Evolutionary conservation across 371 early-diverging fungal species (phyloP), one percentile per base, ranked within the genome.

Genomic region (Batrachochytrium dendrobatidis): DNA sequence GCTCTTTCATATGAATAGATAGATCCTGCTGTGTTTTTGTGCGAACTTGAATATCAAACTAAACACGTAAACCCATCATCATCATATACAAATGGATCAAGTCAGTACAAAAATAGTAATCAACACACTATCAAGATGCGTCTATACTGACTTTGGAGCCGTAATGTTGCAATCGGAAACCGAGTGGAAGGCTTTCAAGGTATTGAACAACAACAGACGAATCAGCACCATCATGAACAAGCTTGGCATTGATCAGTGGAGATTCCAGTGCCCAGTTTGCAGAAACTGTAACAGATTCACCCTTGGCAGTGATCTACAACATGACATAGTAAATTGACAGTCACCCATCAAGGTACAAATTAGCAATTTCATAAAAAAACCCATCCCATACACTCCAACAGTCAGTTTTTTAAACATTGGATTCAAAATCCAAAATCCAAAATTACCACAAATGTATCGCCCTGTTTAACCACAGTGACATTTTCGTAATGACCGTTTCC

Each of bases 81-180:
- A n/a, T n/a, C 39, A 39, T 39, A n/a, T n/a, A 39, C 12, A 12
- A 39, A 39, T 12, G n/a, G 12, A n/a, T 12, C 39, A 39, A 20
- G 46, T 28, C 53, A 18, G 18, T 10, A 4, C 24, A n/a, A 56
- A 48, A 30, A 33, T n/a, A 25, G 56, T 30, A 30, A 29, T 12
- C 10, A 46, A 57, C 10, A 30, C 1, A 15, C 32, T 54, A 63
- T 24, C 49, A n/a, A n/a, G n/a, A n/a, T n/a, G n/a, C n/a, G n/a
- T n/a, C 29, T 15, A 7, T 30, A 32, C 43, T 8, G 43, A 83
- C 87, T 74, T 87, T 89, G 55, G 88, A 90, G 26, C 95, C 95
- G 51, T 83, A 72, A 66, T 86, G 86, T 67, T 88, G 90, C 39
- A 96, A 73, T 31, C 81, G 77, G 70, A 87, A 86, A 3, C 93